phyloP scores from a whole-genome alignment of 1,139 yeast species.

The Sugiyamaella xylanicola region DNA sequence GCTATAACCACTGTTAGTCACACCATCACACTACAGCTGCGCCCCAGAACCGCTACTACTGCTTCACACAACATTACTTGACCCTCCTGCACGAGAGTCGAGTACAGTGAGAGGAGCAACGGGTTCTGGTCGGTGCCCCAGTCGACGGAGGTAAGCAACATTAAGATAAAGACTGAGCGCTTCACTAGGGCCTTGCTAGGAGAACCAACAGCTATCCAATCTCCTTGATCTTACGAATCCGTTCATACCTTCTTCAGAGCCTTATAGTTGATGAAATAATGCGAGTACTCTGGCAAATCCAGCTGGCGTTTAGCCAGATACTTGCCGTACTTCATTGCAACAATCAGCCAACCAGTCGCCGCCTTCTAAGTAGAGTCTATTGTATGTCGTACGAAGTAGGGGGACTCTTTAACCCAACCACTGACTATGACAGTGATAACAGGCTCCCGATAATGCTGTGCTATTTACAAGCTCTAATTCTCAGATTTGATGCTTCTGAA shows the following conservation, averaged over 20 bases:
- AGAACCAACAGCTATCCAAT: neutral
- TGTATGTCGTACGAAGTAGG: no score
- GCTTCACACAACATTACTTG: no score
- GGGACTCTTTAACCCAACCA: neutral
- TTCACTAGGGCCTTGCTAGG: no score
- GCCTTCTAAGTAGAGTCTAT: no score
- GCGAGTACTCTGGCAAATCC: conserved; percentile 92
- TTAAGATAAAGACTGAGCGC: no score
- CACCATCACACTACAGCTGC: no score
- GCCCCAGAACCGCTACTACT: no score
- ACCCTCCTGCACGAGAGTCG: no score
- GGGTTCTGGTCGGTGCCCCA: no score
- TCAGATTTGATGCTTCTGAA: no score
- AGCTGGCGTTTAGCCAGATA: conserved; percentile 90
- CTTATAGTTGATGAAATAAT: conserved; percentile 91
- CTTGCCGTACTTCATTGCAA: conserved; percentile 81
- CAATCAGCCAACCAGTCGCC: neutral
- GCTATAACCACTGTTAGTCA: conserved; percentile 29
- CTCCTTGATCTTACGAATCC: conserved; percentile 1
- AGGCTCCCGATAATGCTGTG: neutral
- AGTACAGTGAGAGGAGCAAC: no score
- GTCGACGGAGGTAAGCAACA: no score
- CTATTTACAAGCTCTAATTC: neutral
- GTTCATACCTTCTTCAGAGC: conserved; percentile 65
- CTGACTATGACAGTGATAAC: neutral